Percentiles rank a stretch among this genome's conserved stretches.
These are phyloP conservation scores for Prototheca wickerhamii DNA, from an alignment of 163 green algal genomes.

Conservation along the genomic window DNA sequence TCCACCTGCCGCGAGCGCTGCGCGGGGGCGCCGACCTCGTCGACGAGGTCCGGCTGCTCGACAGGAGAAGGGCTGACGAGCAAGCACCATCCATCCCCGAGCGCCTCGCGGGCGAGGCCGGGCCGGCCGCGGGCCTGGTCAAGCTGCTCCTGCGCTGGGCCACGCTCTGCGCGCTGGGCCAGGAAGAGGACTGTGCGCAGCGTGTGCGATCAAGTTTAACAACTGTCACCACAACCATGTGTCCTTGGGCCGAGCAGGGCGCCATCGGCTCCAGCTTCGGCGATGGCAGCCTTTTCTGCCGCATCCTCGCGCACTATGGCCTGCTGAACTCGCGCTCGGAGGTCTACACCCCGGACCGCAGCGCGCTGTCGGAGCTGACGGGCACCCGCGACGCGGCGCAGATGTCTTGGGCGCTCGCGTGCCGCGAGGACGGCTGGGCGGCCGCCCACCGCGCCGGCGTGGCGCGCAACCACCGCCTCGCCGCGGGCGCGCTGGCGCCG, in stretches of 20 bases:
- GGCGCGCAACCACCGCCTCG: slow-evolving; percentile 47
- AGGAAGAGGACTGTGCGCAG: too few species aligned
- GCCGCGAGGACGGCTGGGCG: background rate
- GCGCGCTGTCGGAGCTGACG: background rate
- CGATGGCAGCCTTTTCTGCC: slow-evolving; percentile 65
- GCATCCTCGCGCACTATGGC: slow-evolving; percentile 39
- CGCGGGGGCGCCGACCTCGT: slow-evolving; percentile 26
- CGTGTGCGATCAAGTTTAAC: too few species aligned
- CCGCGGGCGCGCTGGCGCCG: slow-evolving; percentile 28
- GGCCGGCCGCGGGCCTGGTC: background rate
- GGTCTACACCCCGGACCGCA: too few species aligned
- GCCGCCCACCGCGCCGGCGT: slow-evolving; percentile 24
- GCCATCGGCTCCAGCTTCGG: slow-evolving; percentile 34
- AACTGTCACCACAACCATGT: too few species aligned
- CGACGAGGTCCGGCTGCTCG: slow-evolving; percentile 42
- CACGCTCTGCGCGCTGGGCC: too few species aligned
- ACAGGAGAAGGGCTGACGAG: background rate
- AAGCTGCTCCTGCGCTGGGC: background rate
- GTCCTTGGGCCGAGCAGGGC: background rate
- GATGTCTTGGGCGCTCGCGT: background rate
- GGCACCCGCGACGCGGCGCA: background rate
- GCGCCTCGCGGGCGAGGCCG: slow-evolving; percentile 16
- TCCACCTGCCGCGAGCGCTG: slow-evolving; percentile 49
- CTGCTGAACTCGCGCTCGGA: background rate
- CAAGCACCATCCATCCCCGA: background rate